These are phyloP conservation scores for Apiospora marii DNA, from an alignment of 2,329 filamentous ascomycete species.

Conservation along the genomic window DNA sequence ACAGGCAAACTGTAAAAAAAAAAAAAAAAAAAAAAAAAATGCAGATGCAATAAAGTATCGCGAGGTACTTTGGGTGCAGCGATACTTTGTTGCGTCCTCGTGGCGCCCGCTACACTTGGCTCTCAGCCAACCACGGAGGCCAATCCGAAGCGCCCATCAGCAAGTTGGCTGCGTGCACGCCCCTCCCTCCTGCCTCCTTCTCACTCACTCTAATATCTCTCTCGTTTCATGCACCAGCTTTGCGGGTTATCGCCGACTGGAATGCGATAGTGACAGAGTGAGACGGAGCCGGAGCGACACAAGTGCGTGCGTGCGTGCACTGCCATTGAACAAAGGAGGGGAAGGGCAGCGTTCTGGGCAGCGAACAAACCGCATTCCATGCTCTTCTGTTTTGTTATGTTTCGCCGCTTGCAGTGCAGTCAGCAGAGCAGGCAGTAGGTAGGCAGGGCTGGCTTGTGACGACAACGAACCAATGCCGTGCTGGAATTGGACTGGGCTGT, in stretches of 20 bases:
- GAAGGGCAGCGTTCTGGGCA: no score
- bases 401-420: slow-evolving; percentile 3
- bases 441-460: slow-evolving; percentile 8
- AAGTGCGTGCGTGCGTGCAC: neutral
- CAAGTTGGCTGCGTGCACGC: neutral
- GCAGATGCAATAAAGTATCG: neutral
- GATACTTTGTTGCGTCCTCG: neutral
- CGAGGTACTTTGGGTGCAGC: neutral
- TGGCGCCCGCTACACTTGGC: slow-evolving; percentile 1
- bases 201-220: neutral
- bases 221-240: slow-evolving; percentile 10
- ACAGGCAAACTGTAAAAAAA: slow-evolving; percentile 4
- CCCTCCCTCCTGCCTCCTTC: neutral
- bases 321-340: slow-evolving; percentile 2
- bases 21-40: no score
- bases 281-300: slow-evolving; percentile 14
- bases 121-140: slow-evolving; percentile 17
- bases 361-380: slow-evolving; percentile 5
- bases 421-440: neutral
- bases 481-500: slow-evolving; percentile 7
- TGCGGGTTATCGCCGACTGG: slow-evolving; percentile 12
- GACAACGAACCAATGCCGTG: slow-evolving; percentile 8
- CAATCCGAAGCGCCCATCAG: slow-evolving; percentile 18
- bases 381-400: neutral
- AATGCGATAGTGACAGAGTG: slow-evolving; percentile 12